phyloP scores from a whole-genome alignment of 352 stramenopile species.

The Phytophthora pistaciae region DNA sequence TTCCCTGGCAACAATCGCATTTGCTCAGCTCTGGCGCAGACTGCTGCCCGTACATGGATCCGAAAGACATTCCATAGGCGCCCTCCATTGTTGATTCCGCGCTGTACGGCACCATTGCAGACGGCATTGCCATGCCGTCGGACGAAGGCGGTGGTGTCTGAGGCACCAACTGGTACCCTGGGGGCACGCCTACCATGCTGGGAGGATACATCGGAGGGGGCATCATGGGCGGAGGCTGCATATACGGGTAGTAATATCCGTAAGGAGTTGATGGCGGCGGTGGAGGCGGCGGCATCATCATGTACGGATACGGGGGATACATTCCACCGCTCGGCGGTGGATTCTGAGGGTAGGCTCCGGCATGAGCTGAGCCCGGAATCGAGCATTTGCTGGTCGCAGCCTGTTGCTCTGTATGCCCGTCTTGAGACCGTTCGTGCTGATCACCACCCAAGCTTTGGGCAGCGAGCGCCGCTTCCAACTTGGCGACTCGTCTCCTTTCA shows the following conservation, averaged over 20 bases:
- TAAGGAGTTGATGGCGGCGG: conserved; percentile 32
- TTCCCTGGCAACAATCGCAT: conserved; percentile 62
- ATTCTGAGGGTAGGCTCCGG: conserved; percentile 20
- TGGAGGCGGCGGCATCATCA: conserved; percentile 42
- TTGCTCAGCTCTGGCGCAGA: conserved; percentile 43
- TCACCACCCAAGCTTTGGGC: conserved; percentile 35
- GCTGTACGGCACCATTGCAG: conserved; percentile 50
- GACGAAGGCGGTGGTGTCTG: conserved; percentile 30
- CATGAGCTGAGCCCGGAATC: conserved; percentile 1
- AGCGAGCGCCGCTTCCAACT: conserved; percentile 47
- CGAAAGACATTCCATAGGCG: conserved; percentile 17
- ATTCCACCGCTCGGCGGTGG: conserved; percentile 33
- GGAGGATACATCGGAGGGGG: conserved; percentile 42
- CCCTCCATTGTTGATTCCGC: conserved; percentile 27
- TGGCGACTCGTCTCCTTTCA: conserved; percentile 44
- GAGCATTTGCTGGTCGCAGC: conserved; percentile 13
- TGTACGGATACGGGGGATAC: conserved; percentile 49
- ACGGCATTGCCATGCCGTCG: conserved; percentile 24
- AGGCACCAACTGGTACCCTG: conserved; percentile 31
- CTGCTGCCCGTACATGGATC: conserved; percentile 28
- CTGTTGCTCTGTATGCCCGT: not conserved
- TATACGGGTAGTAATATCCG: conserved; percentile 53
- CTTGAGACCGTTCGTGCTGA: conserved; percentile 7
- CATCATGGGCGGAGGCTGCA: conserved; percentile 35
- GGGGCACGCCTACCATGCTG: conserved; percentile 20